These are phyloP conservation scores for Hydnum rufescens DNA, from an alignment of 768 basidiomycete species.

Conservation along the genomic window DNA sequence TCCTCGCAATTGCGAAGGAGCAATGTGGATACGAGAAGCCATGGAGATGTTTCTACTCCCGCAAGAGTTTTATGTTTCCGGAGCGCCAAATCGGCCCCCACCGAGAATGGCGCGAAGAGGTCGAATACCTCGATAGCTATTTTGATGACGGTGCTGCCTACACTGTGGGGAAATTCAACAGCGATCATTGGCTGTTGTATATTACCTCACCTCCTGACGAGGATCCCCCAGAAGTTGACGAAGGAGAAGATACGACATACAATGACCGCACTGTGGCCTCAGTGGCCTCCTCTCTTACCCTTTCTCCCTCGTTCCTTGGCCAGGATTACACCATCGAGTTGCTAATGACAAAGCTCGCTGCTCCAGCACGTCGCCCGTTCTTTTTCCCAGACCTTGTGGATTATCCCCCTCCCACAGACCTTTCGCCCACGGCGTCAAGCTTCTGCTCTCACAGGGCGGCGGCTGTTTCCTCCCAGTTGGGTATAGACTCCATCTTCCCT, in stretches of 20 bases:
- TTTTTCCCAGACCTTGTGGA: conserved; percentile 22
- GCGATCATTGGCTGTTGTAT: conserved; percentile 97
- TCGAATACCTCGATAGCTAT: conserved; percentile 75
- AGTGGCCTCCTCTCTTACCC: conserved; percentile 10
- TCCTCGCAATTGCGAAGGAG: conserved; percentile 74
- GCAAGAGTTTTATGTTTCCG: conserved; percentile 98
- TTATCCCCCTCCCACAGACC: conserved; percentile 8
- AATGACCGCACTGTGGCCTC: conserved; percentile 11
- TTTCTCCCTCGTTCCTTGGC: conserved; percentile 13
- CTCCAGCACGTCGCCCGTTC: conserved; percentile 59
- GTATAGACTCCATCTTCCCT: conserved; percentile 71
- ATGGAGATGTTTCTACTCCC: conserved; percentile 89
- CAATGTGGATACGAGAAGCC: conserved; percentile 49
- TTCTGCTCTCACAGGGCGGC: conserved; percentile 33
- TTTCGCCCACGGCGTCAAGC: conserved; percentile 10
- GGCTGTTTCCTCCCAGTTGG: conserved; percentile 44
- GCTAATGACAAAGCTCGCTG: conserved; percentile 81
- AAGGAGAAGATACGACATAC: conserved; percentile 6
- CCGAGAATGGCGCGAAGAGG: conserved; percentile 82
- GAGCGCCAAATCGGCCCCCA: conserved; percentile 89
- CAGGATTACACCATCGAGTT: conserved; percentile 94
- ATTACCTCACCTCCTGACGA: conserved; percentile 42
- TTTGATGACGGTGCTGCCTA: conserved; percentile 85
- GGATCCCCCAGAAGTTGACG: conserved; percentile 1
- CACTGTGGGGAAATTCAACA: conserved; percentile 92